phyloP scores from a whole-genome alignment of 139 green algal species.

The Asterochloris sp. region DNA sequence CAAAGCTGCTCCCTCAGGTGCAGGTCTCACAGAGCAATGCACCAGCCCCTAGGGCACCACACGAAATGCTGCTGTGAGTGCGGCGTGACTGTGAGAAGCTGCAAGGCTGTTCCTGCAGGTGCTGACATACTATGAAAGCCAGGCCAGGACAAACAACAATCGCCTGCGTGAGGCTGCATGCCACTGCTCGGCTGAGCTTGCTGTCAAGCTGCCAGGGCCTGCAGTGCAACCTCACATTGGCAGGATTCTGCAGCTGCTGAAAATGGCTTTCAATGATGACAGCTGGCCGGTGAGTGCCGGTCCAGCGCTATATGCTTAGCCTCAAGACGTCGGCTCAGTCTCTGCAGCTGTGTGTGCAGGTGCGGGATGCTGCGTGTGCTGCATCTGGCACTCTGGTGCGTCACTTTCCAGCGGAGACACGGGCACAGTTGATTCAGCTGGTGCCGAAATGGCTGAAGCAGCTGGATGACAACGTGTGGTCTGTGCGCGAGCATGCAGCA shows the following conservation, averaged over 20 bases:
- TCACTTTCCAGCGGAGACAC: slow-evolving; percentile 55
- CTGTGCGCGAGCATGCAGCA: slow-evolving; percentile 73
- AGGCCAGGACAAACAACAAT: slow-evolving; percentile 83
- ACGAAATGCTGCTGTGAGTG: too few species aligned
- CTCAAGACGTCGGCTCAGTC: not conserved
- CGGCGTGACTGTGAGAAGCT: too few species aligned
- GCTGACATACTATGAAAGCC: slow-evolving; percentile 67
- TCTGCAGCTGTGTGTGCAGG: slow-evolving; percentile 15
- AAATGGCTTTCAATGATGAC: slow-evolving; percentile 78
- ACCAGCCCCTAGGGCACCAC: too few species aligned
- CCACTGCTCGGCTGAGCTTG: slow-evolving; percentile 88
- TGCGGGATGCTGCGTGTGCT: slow-evolving; percentile 49
- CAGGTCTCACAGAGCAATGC: not conserved
- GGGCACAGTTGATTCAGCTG: slow-evolving; percentile 51
- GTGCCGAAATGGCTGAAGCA: slow-evolving; percentile 76
- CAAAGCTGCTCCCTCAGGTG: slow-evolving; percentile 31
- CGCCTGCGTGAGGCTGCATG: slow-evolving; percentile 86
- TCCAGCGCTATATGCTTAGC: too few species aligned
- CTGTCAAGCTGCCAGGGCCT: slow-evolving; percentile 69
- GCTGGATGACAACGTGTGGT: slow-evolving; percentile 88
- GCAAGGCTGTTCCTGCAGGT: slow-evolving; percentile 38
- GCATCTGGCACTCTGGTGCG: slow-evolving; percentile 49
- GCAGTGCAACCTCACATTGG: slow-evolving; percentile 66
- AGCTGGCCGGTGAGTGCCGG: slow-evolving; percentile 74
- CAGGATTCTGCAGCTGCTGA: slow-evolving; percentile 59